Evolutionary conservation across 2,329 filamentous ascomycete genomes (phyloP), one percentile per base, ranked within the genome.

Genomic region (Alternaria tenuissima): DNA sequence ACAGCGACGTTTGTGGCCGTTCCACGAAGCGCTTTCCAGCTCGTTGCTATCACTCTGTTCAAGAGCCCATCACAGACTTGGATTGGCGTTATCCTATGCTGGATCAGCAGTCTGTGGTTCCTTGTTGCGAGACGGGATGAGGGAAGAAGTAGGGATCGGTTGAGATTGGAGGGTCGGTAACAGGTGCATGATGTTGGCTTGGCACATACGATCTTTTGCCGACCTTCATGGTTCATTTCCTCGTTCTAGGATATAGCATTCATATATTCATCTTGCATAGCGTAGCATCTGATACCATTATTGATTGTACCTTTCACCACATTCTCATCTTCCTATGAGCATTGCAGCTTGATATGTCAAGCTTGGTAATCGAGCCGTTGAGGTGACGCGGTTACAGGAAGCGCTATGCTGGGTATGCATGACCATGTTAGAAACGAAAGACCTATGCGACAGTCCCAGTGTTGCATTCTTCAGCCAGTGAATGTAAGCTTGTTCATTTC

Each of bases 41-140:
- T 85, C 0, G 79, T 81, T 2, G 75, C 85, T 16, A 74, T 86
- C 65, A 79, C 79, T 34, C 71, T 80, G 16, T 82, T 82, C 57
- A 82, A 80, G 60, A 79, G 85, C 76, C 82, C 83, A 0, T 78
- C 79, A 11, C 83, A 83, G 70, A 81, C 79, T 47, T 86, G 84
- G 84, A 78, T 85, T 6, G 84, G 84, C 1, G 79, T 85, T 9
- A 71, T 76, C 6, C 78, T 86, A 61, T 85, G 83, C 57, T 84
- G 82, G 82, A 76, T 79, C 5, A 81, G 80, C 61, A 82, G 81
- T 67, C 63, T 78, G 53, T 86, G 83, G 84, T 86, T 84, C 67
- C 63, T 82, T 36, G 68, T 80, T 9, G 79, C 78, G 5, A 74
- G 80, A 58, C 71, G 80, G 52, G 74, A 78, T 55, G 79, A 84